phyloP scores from a whole-genome alignment of 2,329 filamentous ascomycete genomes.

The Keithomyces neogunnii region DNA sequence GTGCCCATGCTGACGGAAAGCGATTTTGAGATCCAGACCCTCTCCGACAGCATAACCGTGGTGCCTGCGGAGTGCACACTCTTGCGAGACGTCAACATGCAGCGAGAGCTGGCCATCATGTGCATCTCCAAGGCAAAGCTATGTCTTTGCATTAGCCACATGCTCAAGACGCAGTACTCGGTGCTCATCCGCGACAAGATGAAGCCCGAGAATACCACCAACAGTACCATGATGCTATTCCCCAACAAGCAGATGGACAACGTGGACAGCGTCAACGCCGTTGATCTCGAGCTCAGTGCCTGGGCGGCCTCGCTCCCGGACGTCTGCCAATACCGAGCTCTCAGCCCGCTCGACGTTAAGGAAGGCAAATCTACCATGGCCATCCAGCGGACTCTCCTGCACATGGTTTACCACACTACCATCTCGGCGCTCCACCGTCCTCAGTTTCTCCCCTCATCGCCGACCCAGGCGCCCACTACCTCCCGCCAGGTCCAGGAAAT shows the following conservation, averaged over 20 bases:
- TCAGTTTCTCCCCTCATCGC: slow-evolving; percentile 73
- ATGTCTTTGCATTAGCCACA: slow-evolving; percentile 80
- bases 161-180: slow-evolving; percentile 86
- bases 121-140: slow-evolving; percentile 89
- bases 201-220: slow-evolving; percentile 66
- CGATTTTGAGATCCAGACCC: slow-evolving; percentile 71
- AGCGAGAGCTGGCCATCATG: slow-evolving; percentile 73
- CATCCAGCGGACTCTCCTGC: slow-evolving; percentile 75
- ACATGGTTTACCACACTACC: slow-evolving; percentile 91
- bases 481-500: slow-evolving; percentile 70
- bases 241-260: slow-evolving; percentile 84
- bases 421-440: slow-evolving; percentile 85
- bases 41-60: slow-evolving; percentile 59
- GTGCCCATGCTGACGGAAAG: slow-evolving; percentile 79
- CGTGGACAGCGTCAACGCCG: slow-evolving; percentile 66
- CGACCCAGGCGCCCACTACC: slow-evolving; percentile 40
- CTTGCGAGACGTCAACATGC: slow-evolving; percentile 62
- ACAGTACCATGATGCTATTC: slow-evolving; percentile 78
- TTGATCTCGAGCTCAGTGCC: slow-evolving; percentile 68
- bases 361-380: slow-evolving; percentile 51
- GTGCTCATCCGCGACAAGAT: slow-evolving; percentile 79
- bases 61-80: slow-evolving; percentile 63
- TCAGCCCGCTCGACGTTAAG: slow-evolving; percentile 46
- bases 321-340: slow-evolving; percentile 58
- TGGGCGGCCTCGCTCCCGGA: slow-evolving; percentile 69